Evolutionary conservation across 116 monocot genomes (phyloP).

Genomic region (Cymodocea nodosa): DNA sequence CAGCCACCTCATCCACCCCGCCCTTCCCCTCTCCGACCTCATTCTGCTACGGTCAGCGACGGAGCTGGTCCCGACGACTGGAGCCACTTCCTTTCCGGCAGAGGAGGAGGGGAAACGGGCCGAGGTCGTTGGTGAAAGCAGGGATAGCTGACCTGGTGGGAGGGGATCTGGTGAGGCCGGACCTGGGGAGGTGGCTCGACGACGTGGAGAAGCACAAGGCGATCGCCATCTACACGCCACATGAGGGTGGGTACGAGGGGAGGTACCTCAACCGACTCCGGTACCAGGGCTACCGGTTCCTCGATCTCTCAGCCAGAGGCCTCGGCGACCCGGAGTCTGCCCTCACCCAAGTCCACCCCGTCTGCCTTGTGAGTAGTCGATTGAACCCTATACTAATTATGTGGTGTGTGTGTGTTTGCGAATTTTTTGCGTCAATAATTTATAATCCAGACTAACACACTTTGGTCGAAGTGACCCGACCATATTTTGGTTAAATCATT

Average conservation of each 20-base stretch:
- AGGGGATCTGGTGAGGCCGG: conserved; percentile 66
- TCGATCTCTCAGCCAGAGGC: conserved; percentile 75
- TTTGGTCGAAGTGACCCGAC: too few relatives aligned
- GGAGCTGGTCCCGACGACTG: too few relatives aligned
- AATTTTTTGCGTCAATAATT: too few relatives aligned
- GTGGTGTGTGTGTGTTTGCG: too few relatives aligned
- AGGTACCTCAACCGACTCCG: conserved; percentile 64
- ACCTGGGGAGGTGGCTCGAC: conserved; percentile 70
- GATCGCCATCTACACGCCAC: conserved; percentile 65
- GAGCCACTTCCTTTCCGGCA: not conserved
- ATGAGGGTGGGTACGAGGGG: conserved; percentile 94
- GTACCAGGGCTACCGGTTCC: conserved; percentile 67
- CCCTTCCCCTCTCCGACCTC: too few relatives aligned
- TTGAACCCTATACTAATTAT: too few relatives aligned
- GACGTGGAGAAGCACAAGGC: conserved; percentile 94
- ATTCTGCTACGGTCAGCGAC: not conserved
- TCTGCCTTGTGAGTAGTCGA: conserved; percentile 50
- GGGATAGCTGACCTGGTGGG: conserved; percentile 53
- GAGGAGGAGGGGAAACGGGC: not conserved
- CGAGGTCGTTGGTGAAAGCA: not conserved
- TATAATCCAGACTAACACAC: too few relatives aligned
- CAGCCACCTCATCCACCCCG: not conserved
- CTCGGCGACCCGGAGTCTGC: conserved; percentile 87
- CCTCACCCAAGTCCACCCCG: conserved; percentile 75
- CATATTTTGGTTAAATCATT: too few relatives aligned